These are phyloP conservation scores for Penicillium sp. DNA, from an alignment of 2,329 filamentous ascomycete genomes.

Conservation along the genomic window DNA sequence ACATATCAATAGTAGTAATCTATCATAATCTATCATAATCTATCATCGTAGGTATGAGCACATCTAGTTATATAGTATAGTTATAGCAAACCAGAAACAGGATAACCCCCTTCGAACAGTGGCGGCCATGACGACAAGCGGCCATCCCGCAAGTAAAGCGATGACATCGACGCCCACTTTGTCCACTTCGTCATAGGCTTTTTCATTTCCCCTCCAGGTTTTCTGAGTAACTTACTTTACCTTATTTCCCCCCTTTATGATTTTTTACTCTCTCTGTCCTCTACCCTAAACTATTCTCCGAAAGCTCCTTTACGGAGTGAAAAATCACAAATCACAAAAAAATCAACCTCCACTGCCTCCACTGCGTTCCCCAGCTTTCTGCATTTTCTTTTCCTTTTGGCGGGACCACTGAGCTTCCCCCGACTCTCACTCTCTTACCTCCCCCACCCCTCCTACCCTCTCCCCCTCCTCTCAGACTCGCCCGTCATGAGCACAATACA, in stretches of 20 bases:
- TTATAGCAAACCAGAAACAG: too few species aligned
- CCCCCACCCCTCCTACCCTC: background rate
- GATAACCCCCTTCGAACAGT: background rate
- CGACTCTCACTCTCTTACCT: constrained; percentile 2
- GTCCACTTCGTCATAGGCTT: constrained; percentile 15
- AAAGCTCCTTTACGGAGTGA: background rate
- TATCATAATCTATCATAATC: too few species aligned
- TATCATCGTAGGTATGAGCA: too few species aligned
- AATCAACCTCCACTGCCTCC: background rate
- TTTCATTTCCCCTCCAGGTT: constrained; percentile 1
- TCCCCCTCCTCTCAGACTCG: background rate
- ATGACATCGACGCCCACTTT: constrained; percentile 19
- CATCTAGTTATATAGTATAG: too few species aligned
- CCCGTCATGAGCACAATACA: constrained; percentile 68
- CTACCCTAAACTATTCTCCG: background rate
- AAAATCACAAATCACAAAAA: background rate
- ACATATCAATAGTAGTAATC: too few species aligned
- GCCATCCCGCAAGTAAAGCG: background rate
- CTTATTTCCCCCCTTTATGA: constrained; percentile 1
- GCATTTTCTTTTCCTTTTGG: background rate
- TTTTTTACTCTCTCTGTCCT: background rate
- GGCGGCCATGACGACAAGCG: background rate
- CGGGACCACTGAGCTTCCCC: background rate
- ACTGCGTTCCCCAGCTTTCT: constrained; percentile 1
- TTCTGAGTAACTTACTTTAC: constrained; percentile 4